Percentiles rank a stretch among this genome's conserved stretches.
These are phyloP conservation scores for Lagenaria siceraria DNA, from an alignment of 306 rosid species.

Conservation along the genomic window DNA sequence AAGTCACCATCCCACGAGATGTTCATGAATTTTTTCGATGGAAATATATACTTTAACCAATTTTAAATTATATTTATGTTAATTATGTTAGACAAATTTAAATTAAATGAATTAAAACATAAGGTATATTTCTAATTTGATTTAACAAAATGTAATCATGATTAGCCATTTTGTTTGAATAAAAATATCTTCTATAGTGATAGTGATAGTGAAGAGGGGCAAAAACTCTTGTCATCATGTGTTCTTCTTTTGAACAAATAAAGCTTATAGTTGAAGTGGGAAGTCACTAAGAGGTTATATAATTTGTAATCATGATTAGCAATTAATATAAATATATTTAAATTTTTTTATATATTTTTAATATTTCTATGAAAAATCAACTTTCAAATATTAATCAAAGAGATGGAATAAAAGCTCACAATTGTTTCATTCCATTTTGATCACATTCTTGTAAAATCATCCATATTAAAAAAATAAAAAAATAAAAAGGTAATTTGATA, in stretches of 20 bases:
- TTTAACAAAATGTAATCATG: background rate
- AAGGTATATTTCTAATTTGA: background rate
- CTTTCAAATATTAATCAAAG: background rate
- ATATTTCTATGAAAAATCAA: background rate
- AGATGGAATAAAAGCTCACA: background rate
- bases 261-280: constrained; percentile 1
- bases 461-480: too few relatives aligned
- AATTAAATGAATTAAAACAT: background rate
- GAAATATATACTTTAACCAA: too few relatives aligned
- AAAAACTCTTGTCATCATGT: background rate
- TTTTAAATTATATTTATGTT: too few relatives aligned
- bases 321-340: background rate
- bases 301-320: background rate
- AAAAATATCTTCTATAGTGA: background rate
- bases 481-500: background rate
- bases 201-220: background rate
- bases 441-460: background rate
- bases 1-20: too few relatives aligned
- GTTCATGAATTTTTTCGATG: too few relatives aligned
- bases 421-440: background rate
- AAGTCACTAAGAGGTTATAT: background rate
- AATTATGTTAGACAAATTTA: too few relatives aligned
- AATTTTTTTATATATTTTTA: background rate
- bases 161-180: background rate
- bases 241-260: background rate